phyloP scores from a whole-genome alignment of 768 basidiomycete species.

The Tremella fuciformis region DNA sequence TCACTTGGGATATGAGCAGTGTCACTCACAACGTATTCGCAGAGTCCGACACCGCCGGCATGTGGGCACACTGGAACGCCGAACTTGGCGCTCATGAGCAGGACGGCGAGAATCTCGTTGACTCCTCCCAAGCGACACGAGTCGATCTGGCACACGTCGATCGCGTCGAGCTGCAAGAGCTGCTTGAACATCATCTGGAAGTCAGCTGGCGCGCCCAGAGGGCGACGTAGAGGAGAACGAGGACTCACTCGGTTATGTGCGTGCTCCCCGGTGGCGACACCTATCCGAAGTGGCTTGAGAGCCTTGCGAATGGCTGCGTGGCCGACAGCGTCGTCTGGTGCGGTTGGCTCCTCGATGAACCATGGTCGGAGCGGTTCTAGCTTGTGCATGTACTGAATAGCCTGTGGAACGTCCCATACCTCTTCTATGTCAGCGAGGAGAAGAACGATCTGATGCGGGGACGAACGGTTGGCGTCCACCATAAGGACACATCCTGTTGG shows the following conservation, averaged over 20 bases:
- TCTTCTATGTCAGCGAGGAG: slow-evolving; percentile 18
- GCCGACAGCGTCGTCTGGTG: slow-evolving; percentile 84
- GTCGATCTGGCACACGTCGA: slow-evolving; percentile 94
- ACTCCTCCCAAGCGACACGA: slow-evolving; percentile 90
- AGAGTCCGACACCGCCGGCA: slow-evolving; percentile 89
- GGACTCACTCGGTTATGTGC: slow-evolving; percentile 67
- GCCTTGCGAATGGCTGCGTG: slow-evolving; percentile 60
- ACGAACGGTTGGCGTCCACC: slow-evolving; percentile 88
- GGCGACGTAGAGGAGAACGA: no score
- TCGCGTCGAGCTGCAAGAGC: slow-evolving; percentile 76
- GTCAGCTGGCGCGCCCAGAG: neutral
- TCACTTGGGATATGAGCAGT: neutral
- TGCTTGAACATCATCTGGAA: slow-evolving; percentile 72
- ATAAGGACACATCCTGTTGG: slow-evolving; percentile 91
- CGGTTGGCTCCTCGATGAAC: slow-evolving; percentile 95
- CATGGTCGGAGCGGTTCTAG: slow-evolving; percentile 81
- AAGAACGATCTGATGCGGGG: neutral
- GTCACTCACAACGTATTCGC: slow-evolving; percentile 74
- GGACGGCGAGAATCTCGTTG: slow-evolving; percentile 82
- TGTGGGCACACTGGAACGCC: slow-evolving; percentile 87
- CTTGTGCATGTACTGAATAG: slow-evolving; percentile 82
- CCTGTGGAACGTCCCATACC: slow-evolving; percentile 72
- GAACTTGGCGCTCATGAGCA: slow-evolving; percentile 90
- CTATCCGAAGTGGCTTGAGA: slow-evolving; percentile 73
- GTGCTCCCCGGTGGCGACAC: slow-evolving; percentile 91